Evolutionary conservation across 2,329 filamentous ascomycete species (phyloP).

Genomic region (Colletotrichum sp.): DNA sequence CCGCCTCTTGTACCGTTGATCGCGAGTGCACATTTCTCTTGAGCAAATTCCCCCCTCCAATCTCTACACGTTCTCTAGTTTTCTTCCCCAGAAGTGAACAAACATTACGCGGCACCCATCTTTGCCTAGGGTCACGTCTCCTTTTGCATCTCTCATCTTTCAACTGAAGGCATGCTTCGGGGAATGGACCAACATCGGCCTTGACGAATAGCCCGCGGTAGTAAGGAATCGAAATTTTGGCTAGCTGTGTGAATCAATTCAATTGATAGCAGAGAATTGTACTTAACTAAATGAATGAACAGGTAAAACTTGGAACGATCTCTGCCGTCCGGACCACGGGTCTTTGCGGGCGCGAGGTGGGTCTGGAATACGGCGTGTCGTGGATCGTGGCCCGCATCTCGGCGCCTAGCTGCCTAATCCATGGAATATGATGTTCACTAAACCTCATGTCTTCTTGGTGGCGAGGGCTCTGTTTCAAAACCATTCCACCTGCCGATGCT

Average conservation of each 20-base stretch:
- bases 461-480: not conserved
- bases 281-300: rapidly evolving
- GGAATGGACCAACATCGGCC: rapidly evolving
- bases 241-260: not conserved
- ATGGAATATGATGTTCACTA: not conserved
- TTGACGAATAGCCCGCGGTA: not conserved
- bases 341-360: not conserved
- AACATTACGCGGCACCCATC: too few relatives aligned
- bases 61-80: too few relatives aligned
- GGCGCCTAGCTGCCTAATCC: not conserved
- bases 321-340: not conserved
- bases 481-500: rapidly evolving
- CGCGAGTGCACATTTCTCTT: too few relatives aligned
- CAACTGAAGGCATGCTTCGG: too few relatives aligned
- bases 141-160: too few relatives aligned
- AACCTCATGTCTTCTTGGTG: not conserved
- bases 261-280: rapidly evolving
- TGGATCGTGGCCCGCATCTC: not conserved
- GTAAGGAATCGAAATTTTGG: rapidly evolving
- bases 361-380: not conserved
- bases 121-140: too few relatives aligned
- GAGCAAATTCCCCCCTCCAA: too few relatives aligned
- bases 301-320: rapidly evolving
- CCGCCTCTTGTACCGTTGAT: too few relatives aligned
- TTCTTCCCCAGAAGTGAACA: too few relatives aligned